Evolutionary conservation across 371 early-diverging fungal genomes (phyloP), one percentile per base, ranked within the genome.

Genomic region (Lichtheimia corymbifera): DNA sequence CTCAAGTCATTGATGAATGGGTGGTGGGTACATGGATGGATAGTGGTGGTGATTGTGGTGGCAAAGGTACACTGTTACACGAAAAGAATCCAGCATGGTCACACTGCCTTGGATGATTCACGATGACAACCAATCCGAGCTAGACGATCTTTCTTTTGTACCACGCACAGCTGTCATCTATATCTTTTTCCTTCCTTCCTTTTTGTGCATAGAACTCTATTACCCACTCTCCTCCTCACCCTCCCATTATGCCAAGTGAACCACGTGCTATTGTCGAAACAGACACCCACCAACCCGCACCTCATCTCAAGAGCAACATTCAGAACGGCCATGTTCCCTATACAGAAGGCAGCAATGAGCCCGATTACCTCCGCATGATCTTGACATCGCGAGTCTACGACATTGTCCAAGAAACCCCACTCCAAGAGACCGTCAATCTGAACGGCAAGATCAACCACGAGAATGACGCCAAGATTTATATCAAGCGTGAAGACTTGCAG

Each of bases 401-500:
- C 62, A 91, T 96, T 41, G 88, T 94, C 62, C 79, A 85, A n/a
- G 95, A 97, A 69, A 91, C 97, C 0, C 97, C 97, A 27, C 82
- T 97, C 20, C 88, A 88, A 53, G 76, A 79, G 20, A 96, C 97
- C 15, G 66, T 78, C 56, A 95, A 94, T 64, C 80, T 98, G 45
- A 92, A 93, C 15, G 40, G 73, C n/a, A 86, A 90, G 22, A 42
- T 87, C 22, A 25, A 62, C 59, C 27, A 27, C 20, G 13, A 27
- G 54, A 58, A 40, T 22, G 70, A 76, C 3, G 89, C 91, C 67
- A 79, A 80, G 17, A 83, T 98, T 54, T 86, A 81, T 25, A 68
- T 97, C 28, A 98, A 98, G 74, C 89, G 98, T 55, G 98, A 98
- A 71, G 98, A 98, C 73, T 78, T 96, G 43, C 97, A 97, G 61